Percentiles rank a stretch among this genome's conserved stretches.
Conservation (phyloP, 306 rosid species). For the Lathyrus aphaca region DNA sequence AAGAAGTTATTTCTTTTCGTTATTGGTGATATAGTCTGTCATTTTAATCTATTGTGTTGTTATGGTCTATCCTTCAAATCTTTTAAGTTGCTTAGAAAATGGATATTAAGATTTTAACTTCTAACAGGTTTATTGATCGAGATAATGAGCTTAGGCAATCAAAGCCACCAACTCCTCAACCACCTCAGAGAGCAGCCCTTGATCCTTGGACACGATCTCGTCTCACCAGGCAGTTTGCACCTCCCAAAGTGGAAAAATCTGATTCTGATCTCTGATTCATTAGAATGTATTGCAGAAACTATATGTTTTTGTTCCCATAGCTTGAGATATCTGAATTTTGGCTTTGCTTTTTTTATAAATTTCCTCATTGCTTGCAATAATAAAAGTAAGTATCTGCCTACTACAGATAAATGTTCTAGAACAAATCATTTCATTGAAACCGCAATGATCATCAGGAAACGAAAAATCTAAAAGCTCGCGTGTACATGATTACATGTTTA, state of each 20-base stretch:
- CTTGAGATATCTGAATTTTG: constrained; percentile 31
- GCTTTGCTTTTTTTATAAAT: constrained; percentile 15
- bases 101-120: constrained; percentile 23
- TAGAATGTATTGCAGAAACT: constrained; percentile 23
- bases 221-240: constrained; percentile 74
- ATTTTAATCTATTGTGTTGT: not conserved
- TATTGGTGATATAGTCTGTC: constrained; percentile 23
- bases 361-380: constrained; percentile 14
- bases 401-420: constrained; percentile 24
- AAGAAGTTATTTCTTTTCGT: constrained; percentile 2
- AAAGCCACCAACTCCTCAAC: constrained; percentile 81
- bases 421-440: constrained; percentile 25
- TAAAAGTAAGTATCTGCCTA: constrained; percentile 8
- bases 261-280: constrained; percentile 52
- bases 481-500: not conserved
- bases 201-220: constrained; percentile 90
- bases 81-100: constrained; percentile 5
- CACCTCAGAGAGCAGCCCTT: constrained; percentile 71
- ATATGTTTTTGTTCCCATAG: not conserved
- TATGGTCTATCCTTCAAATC: not conserved
- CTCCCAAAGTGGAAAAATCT: constrained; percentile 71
- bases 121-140: constrained; percentile 75
- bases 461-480: not conserved
- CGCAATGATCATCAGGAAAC: not conserved
- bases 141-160: constrained; percentile 87